Base-by-base conservation (phyloP, 176 grass and related monocot genomes). In the Bolboschoenus planiculmis region DNA sequence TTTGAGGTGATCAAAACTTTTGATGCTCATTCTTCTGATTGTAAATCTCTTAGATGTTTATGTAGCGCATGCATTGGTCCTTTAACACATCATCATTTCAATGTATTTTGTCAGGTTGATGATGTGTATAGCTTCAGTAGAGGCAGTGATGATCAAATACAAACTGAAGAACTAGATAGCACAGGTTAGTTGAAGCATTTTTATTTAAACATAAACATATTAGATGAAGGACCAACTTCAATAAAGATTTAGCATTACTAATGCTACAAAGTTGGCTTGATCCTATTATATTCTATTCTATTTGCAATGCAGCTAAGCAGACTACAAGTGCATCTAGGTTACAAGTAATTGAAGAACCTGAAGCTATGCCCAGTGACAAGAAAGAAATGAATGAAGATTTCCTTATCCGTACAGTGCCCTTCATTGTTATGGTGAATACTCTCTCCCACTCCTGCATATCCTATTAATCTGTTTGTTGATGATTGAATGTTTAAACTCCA, bases 101-200 rank as follows among this genome's bases (percentile, higher is more conserved):
- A 66, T 85, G n/a, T 73, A 58, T 88, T 78, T 88, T 91, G 55
- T 81, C 85, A 97, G 95, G 95, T 97, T 86, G 95, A 94, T 61
- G 64, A 87, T 85, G 87, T 97, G 85, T 84, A 83, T 87, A 87
- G 89, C 78, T 81, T 97, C 82, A 88, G 80, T 63, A 85, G 62
- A 55, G 83, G 81, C 59, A 27, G 48, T 61, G 76, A 89, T 44
- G 80, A 86, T 63, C 71, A 87, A 86, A 56, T 35, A 33, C 31
- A 53, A 2, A 18, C 54, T 44, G 57, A 87, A 56, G 78, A 66
- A 56, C 80, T 85, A 37, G 40, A 64, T 21, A 81, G 79, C 35
- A 81, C 79, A 64, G 79, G 79, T 81, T 43, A 64, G 5, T 44
- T 61, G 56, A 46, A 44, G 13, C 35, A 44, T 37, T 20, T 55